Evolutionary conservation across 2,329 filamentous ascomycete species (phyloP).

Genomic region (Aspergillus carbonarius): DNA sequence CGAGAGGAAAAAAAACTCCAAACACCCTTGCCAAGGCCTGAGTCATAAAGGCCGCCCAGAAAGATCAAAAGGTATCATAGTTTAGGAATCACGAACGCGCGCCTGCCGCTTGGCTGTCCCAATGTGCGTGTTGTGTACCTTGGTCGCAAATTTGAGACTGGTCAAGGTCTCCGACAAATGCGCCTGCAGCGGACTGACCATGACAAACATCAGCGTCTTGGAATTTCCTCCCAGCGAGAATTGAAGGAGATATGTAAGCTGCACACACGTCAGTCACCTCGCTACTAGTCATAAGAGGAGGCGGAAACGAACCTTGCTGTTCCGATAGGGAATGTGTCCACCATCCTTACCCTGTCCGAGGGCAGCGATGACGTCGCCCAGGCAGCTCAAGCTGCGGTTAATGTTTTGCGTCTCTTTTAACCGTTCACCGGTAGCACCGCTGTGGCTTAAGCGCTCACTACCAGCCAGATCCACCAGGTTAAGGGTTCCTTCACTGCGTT

Average conservation of each 20-base stretch:
- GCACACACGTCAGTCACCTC: constrained; percentile 19
- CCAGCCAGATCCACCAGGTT: constrained; percentile 96
- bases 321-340: constrained; percentile 86
- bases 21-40: constrained; percentile 7
- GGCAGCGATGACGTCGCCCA: constrained; percentile 92
- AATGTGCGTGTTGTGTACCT: constrained; percentile 86
- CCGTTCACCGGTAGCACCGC: constrained; percentile 78
- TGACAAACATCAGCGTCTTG: constrained; percentile 99
- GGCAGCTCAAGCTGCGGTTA: constrained; percentile 87
- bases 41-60: constrained; percentile 4
- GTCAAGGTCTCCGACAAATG: constrained; percentile 92
- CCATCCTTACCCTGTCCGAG: constrained; percentile 78
- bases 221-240: constrained; percentile 93
- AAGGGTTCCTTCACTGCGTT: constrained; percentile 86
- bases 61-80: constrained; percentile 11
- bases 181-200: constrained; percentile 88
- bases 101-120: constrained; percentile 67
- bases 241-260: constrained; percentile 90
- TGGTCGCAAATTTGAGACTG: constrained; percentile 92
- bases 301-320: constrained; percentile 70
- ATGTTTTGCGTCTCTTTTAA: constrained; percentile 96
- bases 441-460: constrained; percentile 85
- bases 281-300: not conserved
- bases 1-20: not conserved
- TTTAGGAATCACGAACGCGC: constrained; percentile 37